Evolutionary conservation across 495 filamentous ascomycete species (phyloP), one percentile per base, ranked within the genome.

Genomic region (Daldinia bambusicola): DNA sequence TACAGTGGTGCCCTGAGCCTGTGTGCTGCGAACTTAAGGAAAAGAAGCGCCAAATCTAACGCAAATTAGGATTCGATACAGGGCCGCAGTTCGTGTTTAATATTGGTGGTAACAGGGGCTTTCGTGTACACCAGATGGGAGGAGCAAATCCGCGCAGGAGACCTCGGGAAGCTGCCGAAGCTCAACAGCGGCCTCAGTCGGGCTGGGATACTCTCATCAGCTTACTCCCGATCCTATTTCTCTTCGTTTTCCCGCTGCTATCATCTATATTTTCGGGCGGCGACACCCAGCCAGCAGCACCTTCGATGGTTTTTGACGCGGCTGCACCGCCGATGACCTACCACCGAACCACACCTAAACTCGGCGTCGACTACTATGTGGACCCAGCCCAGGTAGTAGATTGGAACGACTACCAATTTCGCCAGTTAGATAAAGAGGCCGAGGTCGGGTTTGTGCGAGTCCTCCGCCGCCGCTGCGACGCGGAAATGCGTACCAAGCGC

Each of bases 1-100:
- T 56, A 14, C 1, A 12, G 22, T n/a, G 22, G 32, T n/a, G 26
- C 26, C 26, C 3, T 57, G 3, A 18, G 10, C 22, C 20, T 13
- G 20, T 57, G 18, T 57, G 12, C 10, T 10, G 16, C 34, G 16
- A 41, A 31, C 3, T 43, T 43, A 31, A 1, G 36, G 55, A 51
- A 41, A 67, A 32, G 63, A 51, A n/a, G 18, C 10, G 18, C 61
- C 8, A 26, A 6, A 32, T 9, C 60, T 63, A 50, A 66, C 31
- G n/a, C 6, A 12, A 1, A 20, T 1, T 36, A 85, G 82, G 75
- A 65, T 90, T 93, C 78, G 86, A 90, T 80, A 88, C 87, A 32
- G 93, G 92, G 14, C 92, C 91, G 12, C 89, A 91, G 74, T 97
- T 97, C 78, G 91, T 95, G 55, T 98, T 98, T 83, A 97, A 97